A percentile compares a stretch with the other conserved stretches of the same genome.
Evolutionary conservation across 1,139 yeast species (phyloP).

Genomic region (Candida freyschussii): DNA sequence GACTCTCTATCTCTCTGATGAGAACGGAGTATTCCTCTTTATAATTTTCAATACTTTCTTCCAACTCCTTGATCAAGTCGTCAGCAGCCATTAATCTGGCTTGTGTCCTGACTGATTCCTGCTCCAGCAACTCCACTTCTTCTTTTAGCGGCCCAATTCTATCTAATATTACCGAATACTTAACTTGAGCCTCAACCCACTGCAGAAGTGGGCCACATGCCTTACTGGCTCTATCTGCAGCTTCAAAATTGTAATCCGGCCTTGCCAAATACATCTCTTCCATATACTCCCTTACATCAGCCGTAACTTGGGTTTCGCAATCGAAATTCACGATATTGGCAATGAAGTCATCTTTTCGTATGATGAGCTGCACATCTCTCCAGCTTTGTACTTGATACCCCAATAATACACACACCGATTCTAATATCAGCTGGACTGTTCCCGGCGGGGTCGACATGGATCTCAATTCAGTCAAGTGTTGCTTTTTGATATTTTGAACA

Average conservation of each 20-base stretch:
- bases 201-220: constrained; percentile 91
- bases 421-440: constrained; percentile 79
- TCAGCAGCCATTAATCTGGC: constrained; percentile 72
- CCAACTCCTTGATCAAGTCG: constrained; percentile 76
- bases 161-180: constrained; percentile 64
- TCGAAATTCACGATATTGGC: constrained; percentile 74
- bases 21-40: constrained; percentile 65
- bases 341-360: constrained; percentile 85
- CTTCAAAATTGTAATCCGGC: constrained; percentile 63
- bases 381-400: constrained; percentile 69
- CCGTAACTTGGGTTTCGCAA: constrained; percentile 53
- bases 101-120: constrained; percentile 54
- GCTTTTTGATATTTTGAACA: constrained; percentile 87
- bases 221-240: constrained; percentile 84
- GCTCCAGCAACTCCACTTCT: constrained; percentile 60
- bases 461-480: constrained; percentile 82
- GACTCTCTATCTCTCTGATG: constrained; percentile 73
- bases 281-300: constrained; percentile 51
- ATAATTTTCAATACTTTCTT: constrained; percentile 60
- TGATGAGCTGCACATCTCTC: constrained; percentile 80
- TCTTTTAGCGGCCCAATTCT: constrained; percentile 69
- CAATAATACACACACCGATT: constrained; percentile 77
- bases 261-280: constrained; percentile 55
- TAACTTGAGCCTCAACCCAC: constrained; percentile 88
- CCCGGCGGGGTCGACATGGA: constrained; percentile 92